phyloP scores from a whole-genome alignment of 1,284 basidiomycete species.

The Serendipita sp. region DNA sequence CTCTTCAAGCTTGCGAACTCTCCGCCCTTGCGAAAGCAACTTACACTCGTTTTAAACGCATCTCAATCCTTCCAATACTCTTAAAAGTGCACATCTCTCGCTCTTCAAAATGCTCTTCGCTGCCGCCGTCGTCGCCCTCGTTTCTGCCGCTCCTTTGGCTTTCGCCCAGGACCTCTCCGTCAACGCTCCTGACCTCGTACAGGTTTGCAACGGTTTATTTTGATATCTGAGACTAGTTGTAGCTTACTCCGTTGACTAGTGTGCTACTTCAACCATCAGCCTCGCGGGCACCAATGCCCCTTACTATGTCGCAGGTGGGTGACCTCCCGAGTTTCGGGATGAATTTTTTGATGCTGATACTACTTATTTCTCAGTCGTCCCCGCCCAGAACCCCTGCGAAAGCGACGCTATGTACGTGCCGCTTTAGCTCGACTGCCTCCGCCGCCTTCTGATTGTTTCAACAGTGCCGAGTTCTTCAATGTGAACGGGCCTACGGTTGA shows the following conservation, averaged over 20 bases:
- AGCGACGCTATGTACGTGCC: not conserved
- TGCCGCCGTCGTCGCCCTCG: not conserved
- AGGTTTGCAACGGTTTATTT: not conserved
- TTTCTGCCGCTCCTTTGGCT: not conserved
- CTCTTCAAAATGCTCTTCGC: not conserved
- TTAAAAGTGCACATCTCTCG: not conserved
- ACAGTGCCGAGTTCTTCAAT: not conserved
- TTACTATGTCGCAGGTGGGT: slow-evolving; percentile 3
- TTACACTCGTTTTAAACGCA: slow-evolving; percentile 5
- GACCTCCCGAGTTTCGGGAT: not conserved
- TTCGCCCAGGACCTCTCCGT: not conserved
- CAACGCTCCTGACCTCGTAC: not conserved
- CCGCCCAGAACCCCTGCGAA: not conserved
- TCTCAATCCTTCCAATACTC: not conserved
- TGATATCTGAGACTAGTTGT: not conserved
- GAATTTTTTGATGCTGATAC: not conserved
- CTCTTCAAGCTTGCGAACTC: not conserved
- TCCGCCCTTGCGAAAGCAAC: not conserved
- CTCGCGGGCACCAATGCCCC: not conserved
- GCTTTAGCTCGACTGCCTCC: not conserved
- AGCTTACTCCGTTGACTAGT: not conserved
- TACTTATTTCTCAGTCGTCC: not conserved
- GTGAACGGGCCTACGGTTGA: not conserved
- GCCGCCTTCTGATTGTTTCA: not conserved
- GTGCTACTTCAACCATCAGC: not conserved